Evolutionary conservation across 2,329 filamentous ascomycete genomes (phyloP).

Genomic region (Cercospora beticola): DNA sequence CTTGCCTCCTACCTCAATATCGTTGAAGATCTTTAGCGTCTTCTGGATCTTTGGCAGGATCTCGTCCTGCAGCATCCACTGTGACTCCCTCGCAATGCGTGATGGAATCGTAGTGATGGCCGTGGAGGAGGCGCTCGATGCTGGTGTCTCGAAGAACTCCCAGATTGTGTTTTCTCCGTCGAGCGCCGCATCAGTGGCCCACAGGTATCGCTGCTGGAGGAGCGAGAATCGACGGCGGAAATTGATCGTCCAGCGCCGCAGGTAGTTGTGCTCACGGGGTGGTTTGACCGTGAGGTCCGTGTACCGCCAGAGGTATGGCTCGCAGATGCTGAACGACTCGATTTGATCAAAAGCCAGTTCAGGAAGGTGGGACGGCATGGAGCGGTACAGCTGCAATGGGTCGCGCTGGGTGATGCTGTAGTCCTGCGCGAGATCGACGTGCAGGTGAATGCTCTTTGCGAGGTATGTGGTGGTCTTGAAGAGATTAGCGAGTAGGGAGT

Average conservation of each 20-base stretch:
- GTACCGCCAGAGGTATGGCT: constrained; percentile 7
- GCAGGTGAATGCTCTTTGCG: not conserved
- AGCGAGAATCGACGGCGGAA: not conserved
- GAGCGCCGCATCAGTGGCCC: not conserved
- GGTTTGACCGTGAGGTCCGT: not conserved
- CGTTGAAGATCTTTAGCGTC: constrained; percentile 3
- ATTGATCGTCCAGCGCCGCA: constrained; percentile 7
- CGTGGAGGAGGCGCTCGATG: not conserved
- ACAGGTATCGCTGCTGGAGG: not conserved
- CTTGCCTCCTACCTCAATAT: not conserved
- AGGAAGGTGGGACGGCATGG: not conserved
- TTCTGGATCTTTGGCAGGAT: not conserved
- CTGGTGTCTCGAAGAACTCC: not conserved
- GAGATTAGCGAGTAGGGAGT: not conserved
- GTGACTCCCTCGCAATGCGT: not conserved
- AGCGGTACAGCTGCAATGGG: not conserved
- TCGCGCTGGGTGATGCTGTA: not conserved
- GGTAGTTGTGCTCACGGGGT: not conserved
- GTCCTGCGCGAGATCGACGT: not conserved
- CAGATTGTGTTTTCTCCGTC: not conserved
- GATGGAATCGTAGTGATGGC: not conserved
- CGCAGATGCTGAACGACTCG: not conserved
- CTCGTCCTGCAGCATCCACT: constrained; percentile 2
- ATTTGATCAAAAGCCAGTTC: not conserved
- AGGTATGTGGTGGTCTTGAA: not conserved